Evolutionary conservation across 2,329 filamentous ascomycete species (phyloP).

Genomic region (Sodiomyces alkalinus): DNA sequence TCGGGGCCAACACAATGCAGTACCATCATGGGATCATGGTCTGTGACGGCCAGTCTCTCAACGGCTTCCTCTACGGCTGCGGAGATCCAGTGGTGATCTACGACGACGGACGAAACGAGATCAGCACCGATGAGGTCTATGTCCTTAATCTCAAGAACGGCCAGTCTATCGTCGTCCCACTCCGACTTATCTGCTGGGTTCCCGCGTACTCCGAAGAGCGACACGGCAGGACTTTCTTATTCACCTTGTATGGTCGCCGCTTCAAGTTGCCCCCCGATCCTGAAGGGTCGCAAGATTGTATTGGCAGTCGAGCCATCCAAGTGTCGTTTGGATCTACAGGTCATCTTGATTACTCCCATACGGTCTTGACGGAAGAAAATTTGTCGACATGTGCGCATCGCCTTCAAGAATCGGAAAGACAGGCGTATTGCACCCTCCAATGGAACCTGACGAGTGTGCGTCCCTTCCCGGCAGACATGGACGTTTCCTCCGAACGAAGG

Average conservation of each 20-base stretch:
- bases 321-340: neutral
- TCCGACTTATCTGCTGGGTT: constrained; percentile 7
- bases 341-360: neutral
- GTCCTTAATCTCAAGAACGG: constrained; percentile 6
- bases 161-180: constrained; percentile 5
- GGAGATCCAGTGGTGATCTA: constrained; percentile 5
- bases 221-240: neutral
- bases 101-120: constrained; percentile 4
- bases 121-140: constrained; percentile 1
- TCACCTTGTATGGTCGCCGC: neutral
- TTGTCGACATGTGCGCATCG: neutral
- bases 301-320: neutral
- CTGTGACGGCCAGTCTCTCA: constrained; percentile 5
- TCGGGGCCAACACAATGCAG: constrained; percentile 4
- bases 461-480: neutral
- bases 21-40: constrained; percentile 5
- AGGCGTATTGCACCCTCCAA: neutral
- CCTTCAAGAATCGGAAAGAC: neutral
- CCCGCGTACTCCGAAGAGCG: constrained; percentile 3
- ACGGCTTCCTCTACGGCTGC: constrained; percentile 4
- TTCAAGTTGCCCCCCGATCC: neutral
- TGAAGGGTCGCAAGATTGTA: neutral
- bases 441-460: neutral
- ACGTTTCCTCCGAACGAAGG: neutral
- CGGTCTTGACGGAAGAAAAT: neutral